Base-by-base conservation (phyloP, 768 basidiomycete species). In the Leccinum ochraceum region DNA sequence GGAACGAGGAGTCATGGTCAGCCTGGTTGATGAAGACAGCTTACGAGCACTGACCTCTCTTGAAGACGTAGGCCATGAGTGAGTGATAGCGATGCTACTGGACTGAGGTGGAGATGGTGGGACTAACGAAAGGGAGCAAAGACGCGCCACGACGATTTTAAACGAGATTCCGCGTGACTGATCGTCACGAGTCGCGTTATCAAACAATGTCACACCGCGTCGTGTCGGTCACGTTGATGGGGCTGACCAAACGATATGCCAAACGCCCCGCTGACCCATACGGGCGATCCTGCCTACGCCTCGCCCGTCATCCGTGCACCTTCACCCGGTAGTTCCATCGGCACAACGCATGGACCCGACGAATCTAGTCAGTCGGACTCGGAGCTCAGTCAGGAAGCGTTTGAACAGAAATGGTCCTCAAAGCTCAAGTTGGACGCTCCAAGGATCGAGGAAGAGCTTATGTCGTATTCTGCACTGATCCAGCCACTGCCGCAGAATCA, bases 61-160 rank as follows among this genome's bases (percentile, higher is more conserved):
- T 85, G 75, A 78, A 85, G 22, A 85, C 84, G 68, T 74, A 83
- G 11, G 81, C 76, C 81, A 82, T 83, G 54, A 32, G 62, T 67
- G 54, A 26, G 50, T 48, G 42, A 50, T 39, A 54, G 36, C 9
- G 32, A 54, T 46, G 39, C 20, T 59, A 58, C 52, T 39, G 52
- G 37, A 53, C 57, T 48, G 39, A 51, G 42, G 59, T 44, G 57
- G 46, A 63, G 70, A 62, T 75, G 71, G 58, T 70, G 63, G 71
- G 60, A 34, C 53, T 24, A 59, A 66, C 61, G 59, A 67, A 62
- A 37, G 63, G 54, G 37, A 56, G 53, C 7, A 52, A 49, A 39
- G 59, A 71, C 75, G 74, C 71, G 75, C 65, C 65, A 48, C 60
- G 57, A 59, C 49, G 69, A 63, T 65, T 77, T 72, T 76, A 71